Conservation (phyloP, 768 basidiomycete species). For the Rubroboletus satanas region DNA sequence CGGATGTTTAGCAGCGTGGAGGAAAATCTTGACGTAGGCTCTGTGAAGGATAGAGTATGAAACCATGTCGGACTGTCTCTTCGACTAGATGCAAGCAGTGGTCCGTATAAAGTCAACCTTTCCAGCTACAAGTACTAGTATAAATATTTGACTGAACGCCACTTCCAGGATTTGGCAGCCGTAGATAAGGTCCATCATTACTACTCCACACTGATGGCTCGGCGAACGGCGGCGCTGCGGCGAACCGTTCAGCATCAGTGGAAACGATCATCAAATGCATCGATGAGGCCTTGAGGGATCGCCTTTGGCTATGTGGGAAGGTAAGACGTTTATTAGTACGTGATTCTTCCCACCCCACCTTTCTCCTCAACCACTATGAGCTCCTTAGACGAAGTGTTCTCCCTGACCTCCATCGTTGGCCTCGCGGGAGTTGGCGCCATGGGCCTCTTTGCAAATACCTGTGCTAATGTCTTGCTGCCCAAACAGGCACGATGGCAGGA, state of each 20-base stretch:
- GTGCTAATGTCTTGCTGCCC: constrained; percentile 55
- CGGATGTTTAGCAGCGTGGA: constrained; percentile 80
- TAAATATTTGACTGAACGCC: too few species aligned
- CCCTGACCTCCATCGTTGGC: constrained; percentile 58
- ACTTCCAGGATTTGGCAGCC: too few species aligned
- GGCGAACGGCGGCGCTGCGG: too few species aligned
- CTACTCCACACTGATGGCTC: too few species aligned
- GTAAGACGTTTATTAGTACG: neutral
- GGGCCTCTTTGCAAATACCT: constrained; percentile 48
- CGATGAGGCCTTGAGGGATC: too few species aligned
- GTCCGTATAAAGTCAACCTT: too few species aligned
- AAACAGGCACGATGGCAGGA: constrained; percentile 63
- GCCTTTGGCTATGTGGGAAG: neutral
- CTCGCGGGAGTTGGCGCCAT: constrained; percentile 55
- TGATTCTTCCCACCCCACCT: neutral
- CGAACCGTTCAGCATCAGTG: too few species aligned
- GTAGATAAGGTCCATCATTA: too few species aligned
- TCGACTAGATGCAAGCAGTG: neutral
- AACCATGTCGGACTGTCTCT: constrained; percentile 19
- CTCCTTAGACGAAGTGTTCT: constrained; percentile 39
- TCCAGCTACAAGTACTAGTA: too few species aligned
- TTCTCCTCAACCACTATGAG: constrained; percentile 15
- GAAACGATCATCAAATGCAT: too few species aligned
- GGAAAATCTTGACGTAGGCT: constrained; percentile 70
- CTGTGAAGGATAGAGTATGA: constrained; percentile 52